Conservation (phyloP, 169 alveolate species). For the Plasmodium berghei region DNA sequence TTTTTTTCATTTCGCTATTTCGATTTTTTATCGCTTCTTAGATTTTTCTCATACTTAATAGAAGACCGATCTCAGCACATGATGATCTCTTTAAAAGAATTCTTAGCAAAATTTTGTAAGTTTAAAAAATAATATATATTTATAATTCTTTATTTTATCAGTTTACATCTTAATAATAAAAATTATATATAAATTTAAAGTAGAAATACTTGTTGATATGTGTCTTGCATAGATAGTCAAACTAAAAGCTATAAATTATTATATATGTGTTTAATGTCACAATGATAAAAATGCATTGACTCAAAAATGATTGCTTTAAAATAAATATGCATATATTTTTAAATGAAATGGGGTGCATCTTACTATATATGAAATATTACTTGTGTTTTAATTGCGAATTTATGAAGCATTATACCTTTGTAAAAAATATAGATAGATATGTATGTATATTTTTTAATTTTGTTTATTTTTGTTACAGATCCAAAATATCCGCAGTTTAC, state of each 20-base stretch:
- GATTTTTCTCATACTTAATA: constrained; percentile 81
- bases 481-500: constrained; percentile 69
- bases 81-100: constrained; percentile 86
- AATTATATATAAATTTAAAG: neutral
- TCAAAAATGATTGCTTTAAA: too few species aligned
- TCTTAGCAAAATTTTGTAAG: constrained; percentile 77
- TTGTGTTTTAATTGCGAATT: too few species aligned
- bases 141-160: neutral
- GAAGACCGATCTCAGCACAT: constrained; percentile 86
- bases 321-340: too few species aligned
- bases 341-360: too few species aligned
- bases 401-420: neutral
- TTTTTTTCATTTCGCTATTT: neutral
- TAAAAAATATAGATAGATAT: constrained; percentile 7
- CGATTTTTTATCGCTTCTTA: neutral
- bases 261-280: too few species aligned
- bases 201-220: too few species aligned
- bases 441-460: constrained; percentile 1
- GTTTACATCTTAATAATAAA: too few species aligned
- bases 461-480: constrained; percentile 21
- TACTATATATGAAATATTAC: too few species aligned
- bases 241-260: too few species aligned
- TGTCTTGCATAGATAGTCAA: too few species aligned
- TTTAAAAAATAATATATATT: neutral
- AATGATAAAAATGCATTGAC: too few species aligned